Base-by-base conservation (phyloP, 2,329 filamentous ascomycete genomes). In the Amylocarpus encephaloides region DNA sequence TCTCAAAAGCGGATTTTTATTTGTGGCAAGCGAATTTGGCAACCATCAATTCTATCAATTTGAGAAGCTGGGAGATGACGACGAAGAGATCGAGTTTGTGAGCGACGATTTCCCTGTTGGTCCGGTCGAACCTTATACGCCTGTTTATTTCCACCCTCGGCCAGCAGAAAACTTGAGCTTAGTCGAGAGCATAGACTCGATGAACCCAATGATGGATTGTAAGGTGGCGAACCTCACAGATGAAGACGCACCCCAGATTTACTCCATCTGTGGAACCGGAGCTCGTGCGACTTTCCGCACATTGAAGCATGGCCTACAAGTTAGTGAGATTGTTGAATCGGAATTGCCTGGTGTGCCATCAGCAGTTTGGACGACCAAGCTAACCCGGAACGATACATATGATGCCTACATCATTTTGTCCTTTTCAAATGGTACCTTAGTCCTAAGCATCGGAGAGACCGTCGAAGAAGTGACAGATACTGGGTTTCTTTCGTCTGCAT, bases 11-110 rank as follows among this genome's bases (percentile, higher is more conserved):
- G 94, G 93, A 26, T 98, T 95, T 65, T 77, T 98, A 10, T 98
- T 93, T 63, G 86, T 92, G 47, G 89, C 90, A 6, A 88, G 88
- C 63, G 92, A 98, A 68, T 90, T 86, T 56, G 93, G 94, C 29
- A 93, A 96, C 66, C 88, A 94, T 65, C 83, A 90, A 53, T 90
- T 98, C 60, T 98, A 97, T 68, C 92, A 97, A 66, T 95, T 99
- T 55, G 90, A 96, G 67, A 95, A 95, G 64, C 80, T 99, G 6
- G 94, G 92, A 38, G 93, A 98, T 55, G 92, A 97, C 61, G 90
- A 95, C 55, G 86, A 95, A 2, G 90, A 97, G 67, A 76, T 82
- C 1, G 86, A 95, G 64, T 96, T 91, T 62, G 78, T 75, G 22
- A 96, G 91, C 68, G 88, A 93, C 47, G 76, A 86, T 55, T 95